These are phyloP conservation scores for Sarocladiaceae sp. DNA, from an alignment of 2,329 filamentous ascomycete genomes.

Conservation along the genomic window DNA sequence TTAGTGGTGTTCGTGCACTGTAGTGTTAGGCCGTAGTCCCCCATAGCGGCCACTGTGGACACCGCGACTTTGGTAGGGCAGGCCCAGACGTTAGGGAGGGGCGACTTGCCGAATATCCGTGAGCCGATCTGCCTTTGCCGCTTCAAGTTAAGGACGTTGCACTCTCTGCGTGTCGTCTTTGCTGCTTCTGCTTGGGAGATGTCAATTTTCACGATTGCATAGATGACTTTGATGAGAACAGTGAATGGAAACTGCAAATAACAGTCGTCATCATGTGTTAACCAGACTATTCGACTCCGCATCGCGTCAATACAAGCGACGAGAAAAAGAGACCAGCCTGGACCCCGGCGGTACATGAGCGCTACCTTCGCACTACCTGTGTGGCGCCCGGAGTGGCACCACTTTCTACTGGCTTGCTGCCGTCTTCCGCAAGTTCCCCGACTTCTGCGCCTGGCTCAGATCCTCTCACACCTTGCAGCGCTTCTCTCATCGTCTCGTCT, in stretches of 20 bases:
- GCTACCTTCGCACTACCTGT: neutral
- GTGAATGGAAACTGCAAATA: too few species aligned
- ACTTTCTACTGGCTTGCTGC: neutral
- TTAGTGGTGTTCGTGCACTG: too few species aligned
- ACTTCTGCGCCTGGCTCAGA: neutral
- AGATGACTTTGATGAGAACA: too few species aligned
- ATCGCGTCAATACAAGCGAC: too few species aligned
- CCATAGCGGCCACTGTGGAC: neutral
- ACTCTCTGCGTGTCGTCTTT: neutral
- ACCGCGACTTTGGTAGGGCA: neutral
- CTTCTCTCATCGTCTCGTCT: neutral
- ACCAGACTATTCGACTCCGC: neutral
- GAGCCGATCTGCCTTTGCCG: constrained; percentile 5
- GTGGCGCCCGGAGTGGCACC: constrained; percentile 9
- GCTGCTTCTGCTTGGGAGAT: neutral
- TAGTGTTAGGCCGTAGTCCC: too few species aligned
- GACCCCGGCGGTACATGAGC: constrained; percentile 3
- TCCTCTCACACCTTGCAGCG: neutral
- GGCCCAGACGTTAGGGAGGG: neutral
- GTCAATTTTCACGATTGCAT: too few species aligned
- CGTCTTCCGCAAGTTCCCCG: constrained; percentile 2
- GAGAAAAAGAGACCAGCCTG: neutral
- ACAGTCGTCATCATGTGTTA: neutral
- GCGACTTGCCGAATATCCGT: constrained; percentile 10
- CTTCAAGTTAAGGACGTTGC: neutral